phyloP scores from a whole-genome alignment of 495 filamentous ascomycete genomes.

The Viridothelium virens region DNA sequence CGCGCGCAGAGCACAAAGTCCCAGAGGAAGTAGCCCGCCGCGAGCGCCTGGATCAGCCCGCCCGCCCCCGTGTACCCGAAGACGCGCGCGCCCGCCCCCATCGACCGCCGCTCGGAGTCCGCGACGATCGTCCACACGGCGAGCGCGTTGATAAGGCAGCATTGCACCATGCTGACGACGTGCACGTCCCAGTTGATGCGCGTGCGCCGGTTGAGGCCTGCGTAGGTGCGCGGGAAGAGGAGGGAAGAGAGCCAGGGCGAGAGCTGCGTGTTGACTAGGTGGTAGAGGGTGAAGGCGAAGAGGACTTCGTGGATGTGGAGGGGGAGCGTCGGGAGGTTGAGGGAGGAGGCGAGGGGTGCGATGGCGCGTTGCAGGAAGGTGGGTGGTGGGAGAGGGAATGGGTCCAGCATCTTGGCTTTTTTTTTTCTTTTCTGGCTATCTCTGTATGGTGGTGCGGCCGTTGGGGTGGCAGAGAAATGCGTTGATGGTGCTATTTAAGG shows the following conservation, averaged over 20 bases:
- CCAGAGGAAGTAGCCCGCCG: slow-evolving; percentile 93
- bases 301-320: slow-evolving; percentile 87
- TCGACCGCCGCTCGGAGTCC: slow-evolving; percentile 66
- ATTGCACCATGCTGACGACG: slow-evolving; percentile 87
- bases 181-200: slow-evolving; percentile 94
- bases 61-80: slow-evolving; percentile 82
- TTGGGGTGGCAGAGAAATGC: background rate
- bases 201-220: slow-evolving; percentile 55
- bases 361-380: slow-evolving; percentile 46
- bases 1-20: slow-evolving; percentile 68
- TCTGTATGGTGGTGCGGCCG: background rate
- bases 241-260: slow-evolving; percentile 62
- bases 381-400: slow-evolving; percentile 55
- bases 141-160: slow-evolving; percentile 62
- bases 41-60: slow-evolving; percentile 76
- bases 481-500: background rate
- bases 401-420: slow-evolving; percentile 54
- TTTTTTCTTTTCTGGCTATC: background rate
- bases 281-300: slow-evolving; percentile 66
- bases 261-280: slow-evolving; percentile 60
- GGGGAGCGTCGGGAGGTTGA: slow-evolving; percentile 61
- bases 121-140: slow-evolving; percentile 76
- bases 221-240: slow-evolving; percentile 67
- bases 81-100: slow-evolving; percentile 51
- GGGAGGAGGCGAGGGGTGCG: slow-evolving; percentile 50